Evolutionary conservation across 208 protist genomes (phyloP), one percentile per base, ranked within the genome.

Genomic region (Trypanosoma avium): DNA sequence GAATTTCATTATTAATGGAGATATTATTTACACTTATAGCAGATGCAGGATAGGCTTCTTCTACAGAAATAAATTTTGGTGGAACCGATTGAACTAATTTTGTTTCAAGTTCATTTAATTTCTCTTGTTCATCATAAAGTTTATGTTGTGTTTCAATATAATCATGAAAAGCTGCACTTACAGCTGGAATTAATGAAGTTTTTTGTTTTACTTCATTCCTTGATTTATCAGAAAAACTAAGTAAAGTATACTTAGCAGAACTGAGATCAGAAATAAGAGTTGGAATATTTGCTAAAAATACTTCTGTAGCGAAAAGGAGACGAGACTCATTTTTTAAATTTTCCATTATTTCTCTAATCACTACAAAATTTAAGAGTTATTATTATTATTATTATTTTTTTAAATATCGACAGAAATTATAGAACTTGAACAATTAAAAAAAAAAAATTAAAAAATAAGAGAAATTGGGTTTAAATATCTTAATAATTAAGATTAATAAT

Each of bases 181-280:
- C 65, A 24, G 79, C 76, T 29, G 83, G 82, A 38, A 92, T 71
- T 19, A 92, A 55, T 17, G 50, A 40, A 17, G 70, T 75, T 55
- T 92, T 92, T 50, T 83, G 81, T 58, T 77, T 83, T 61, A 92
- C 81, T 56, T 92, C 85, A 49, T 76, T 86, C 21, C 82, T 56
- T 1, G 55, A 82, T 65, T 87, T 92, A 3, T 84, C 75, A 0
- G 81, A 83, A 42, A 92, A 81, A 50, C 79, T 86, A 26, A 92
- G 67, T 7, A 92, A 70, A 1, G 85, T 66, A 67, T 92, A 85
- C 55, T 86, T 86, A n/a, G 82, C 76, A 3, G 81, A 88, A 53
- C 73, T 73, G 21, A 92, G 68, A 36, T 92, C 85, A 15, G 81
- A 56, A 27, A 88, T 57, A 27, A 92, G 64, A 10, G 67, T 62